Base-by-base conservation (phyloP, 805 yeast genomes). In the Candida chilensis region DNA sequence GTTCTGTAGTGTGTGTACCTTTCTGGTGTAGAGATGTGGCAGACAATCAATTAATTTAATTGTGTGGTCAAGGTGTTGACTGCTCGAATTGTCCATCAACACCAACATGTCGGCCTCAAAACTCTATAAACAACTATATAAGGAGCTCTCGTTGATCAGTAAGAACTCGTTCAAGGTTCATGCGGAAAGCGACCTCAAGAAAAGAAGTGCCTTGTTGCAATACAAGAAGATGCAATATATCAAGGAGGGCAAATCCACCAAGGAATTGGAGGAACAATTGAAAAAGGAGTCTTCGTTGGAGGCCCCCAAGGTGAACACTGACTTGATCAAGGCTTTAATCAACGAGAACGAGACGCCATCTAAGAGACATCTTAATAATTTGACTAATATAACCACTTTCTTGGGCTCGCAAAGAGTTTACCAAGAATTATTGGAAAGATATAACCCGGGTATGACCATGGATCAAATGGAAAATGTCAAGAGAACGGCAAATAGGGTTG, bases 401-500 rank as follows among this genome's bases (percentile, higher is more conserved):
- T 57, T 90, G 31, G 62, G 65, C 30, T 73, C 78, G 37, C 96
- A 90, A 52, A 64, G 92, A 39, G 73, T 65, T 9, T 90, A 86
- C 55, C 75, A 74, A 36, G 88, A 78, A 39, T 64, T 90, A 28
- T 61, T 88, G 27, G 92, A 82, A 41, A 68, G 94, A 41, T 92
- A 90, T 54, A 85, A 88, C 45, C 90, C 94, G 3, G 92, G 95
- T 3, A 62, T 80, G 37, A 73, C 73, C 16, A 72, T 81, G 74
- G 69, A 76, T 16, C 94, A 83, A 45, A 71, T 70, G 30, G 96
- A 90, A 37, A 76, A 79, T 33, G 78, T 90, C 17, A 65, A 76
- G 42, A 72, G 70, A 48, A 81, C 95, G 1, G 98, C 97, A 5
- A 68, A 78, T 33, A 70, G 78, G 38, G 98, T 90, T n/a, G 98